Evolutionary conservation across 228 moss, liverwort and hornwort genomes (phyloP).

Genomic region (Sphagnum fallax): DNA sequence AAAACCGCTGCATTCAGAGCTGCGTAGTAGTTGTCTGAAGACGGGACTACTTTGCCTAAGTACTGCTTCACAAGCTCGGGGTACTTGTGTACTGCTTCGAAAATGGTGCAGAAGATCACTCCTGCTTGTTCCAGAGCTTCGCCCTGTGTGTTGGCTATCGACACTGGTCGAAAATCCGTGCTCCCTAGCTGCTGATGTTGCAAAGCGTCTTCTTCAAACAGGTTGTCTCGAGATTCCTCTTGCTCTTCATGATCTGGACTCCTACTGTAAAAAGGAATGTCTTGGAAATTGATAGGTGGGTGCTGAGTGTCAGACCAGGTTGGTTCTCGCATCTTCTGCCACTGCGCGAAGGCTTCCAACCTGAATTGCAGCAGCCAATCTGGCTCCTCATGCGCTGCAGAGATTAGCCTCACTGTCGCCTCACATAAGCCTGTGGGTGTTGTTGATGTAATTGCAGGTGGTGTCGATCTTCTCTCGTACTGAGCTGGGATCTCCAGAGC

Average conservation of each 20-base stretch:
- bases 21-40: slow-evolving; percentile 16
- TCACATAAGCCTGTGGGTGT: neutral
- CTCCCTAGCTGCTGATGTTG: slow-evolving; percentile 82
- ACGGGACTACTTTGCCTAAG: slow-evolving; percentile 8
- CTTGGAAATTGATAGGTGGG: slow-evolving; percentile 5
- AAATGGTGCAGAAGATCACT: slow-evolving; percentile 20
- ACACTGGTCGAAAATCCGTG: neutral
- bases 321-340: slow-evolving; percentile 13
- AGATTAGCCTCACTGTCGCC: slow-evolving; percentile 6
- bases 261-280: slow-evolving; percentile 17
- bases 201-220: slow-evolving; percentile 92
- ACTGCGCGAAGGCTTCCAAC: slow-evolving; percentile 3
- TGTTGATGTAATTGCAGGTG: no score
- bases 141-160: slow-evolving; percentile 3
- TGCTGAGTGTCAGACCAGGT: neutral
- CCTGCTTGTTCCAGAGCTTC: slow-evolving; percentile 5
- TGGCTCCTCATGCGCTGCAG: slow-evolving; percentile 8
- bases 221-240: slow-evolving; percentile 65
- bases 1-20: slow-evolving; percentile 24
- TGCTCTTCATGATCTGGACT: slow-evolving; percentile 49
- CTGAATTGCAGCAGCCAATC: slow-evolving; percentile 23
- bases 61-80: slow-evolving; percentile 14
- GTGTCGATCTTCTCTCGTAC: no score
- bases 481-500: no score
- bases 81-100: slow-evolving; percentile 11